Base-by-base conservation (phyloP, 2,329 filamentous ascomycete species). In the Scolecobasidium constrictum region DNA sequence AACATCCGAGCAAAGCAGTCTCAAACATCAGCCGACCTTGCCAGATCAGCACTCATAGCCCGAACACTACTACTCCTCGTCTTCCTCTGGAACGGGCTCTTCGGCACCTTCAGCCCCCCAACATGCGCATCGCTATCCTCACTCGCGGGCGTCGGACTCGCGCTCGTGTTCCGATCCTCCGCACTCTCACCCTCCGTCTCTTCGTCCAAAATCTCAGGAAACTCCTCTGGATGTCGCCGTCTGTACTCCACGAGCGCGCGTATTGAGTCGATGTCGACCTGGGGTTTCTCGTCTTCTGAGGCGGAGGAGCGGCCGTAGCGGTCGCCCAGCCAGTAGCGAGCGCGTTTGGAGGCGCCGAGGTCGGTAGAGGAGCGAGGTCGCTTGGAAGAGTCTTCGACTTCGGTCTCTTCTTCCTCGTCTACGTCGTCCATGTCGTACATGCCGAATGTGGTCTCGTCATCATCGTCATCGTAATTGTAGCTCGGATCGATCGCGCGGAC, bases 281-380 rank as follows among this genome's bases (percentile, higher is more conserved):
- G 26, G 9, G 26, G 26, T n/a, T n/a, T 7, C 26, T 31, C 26
- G 26, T 31, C 26, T n/a, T 31, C 26, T 9, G 26, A 31, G 9
- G 26, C n/a, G 9, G 26, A 31, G 26, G 9, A 9, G 9, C 26
- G 26, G 9, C 26, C 26, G 26, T 31, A 31, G 26, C 66, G 71
- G 47, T 86, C 79, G 34, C 87, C 86, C 3, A 95, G 73, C 90
- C 88, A 95, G 62, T 86, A 95, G 47, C 75, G 77, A 12, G 86
- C 86, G 37, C 88, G 81, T 67, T 95, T 95, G 53, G 76, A 77
- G 5, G 81, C 81, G 26, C 78, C 62, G 41, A 62, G 67, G 35
- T 35, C 21, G 37, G 73, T 65, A 13, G 66, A 71, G 15, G 65
- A 56, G 36, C 69, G 66, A 18, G 60, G 61, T 41, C 66, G 58